Evolutionary conservation across 345 rosid species (phyloP), one percentile per base, ranked within the genome.

Genomic region (Eucalyptus pumila): DNA sequence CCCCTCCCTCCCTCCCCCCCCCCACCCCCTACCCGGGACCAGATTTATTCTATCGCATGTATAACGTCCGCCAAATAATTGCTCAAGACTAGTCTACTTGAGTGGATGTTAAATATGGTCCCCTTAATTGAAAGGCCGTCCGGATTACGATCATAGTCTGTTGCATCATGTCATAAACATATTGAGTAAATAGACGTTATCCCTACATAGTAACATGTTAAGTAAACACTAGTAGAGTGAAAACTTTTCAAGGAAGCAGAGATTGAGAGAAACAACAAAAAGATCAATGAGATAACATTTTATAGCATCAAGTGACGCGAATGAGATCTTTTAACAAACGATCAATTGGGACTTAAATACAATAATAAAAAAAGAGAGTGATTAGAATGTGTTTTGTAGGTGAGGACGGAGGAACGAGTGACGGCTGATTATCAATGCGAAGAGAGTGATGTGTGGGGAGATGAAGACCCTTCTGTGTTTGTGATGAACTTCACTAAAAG

Each of bases 401-500:
- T 88, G 60, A 94, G 91, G 89, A 90, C 93, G 62, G 97, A 94
- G 91, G 94, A 90, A 51, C 51, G 90, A 85, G 94, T 93, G 88
- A 92, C 94, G 6, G 95, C 95, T 16, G 96, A 94, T 90, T 89
- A 86, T 51, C 85, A 69, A 58, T 58, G 86, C 93, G 90, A 44
- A 1, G 13, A 48, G 27, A 85, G 37, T 1, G 87, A 80, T 27
- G 90, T 86, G 50, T 94, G 96, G 97, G 94, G 90, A 81, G 90
- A 92, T 48, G 90, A 91, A 11, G 93, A 95, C 86, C 95, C 95
- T 6, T 94, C 96, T 6, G 95, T 95, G 10, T 95, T 95, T 89
- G 90, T 49, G 80, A 89, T 93, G 69, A 86, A 21, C 15, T 54
- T 90, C 67, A 7, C 90, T 5, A 90, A 90, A n/a, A 50, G 76